Evolutionary conservation across 176 grass and related monocot genomes (phyloP).

Genomic region (Cymbopogon citratus): DNA sequence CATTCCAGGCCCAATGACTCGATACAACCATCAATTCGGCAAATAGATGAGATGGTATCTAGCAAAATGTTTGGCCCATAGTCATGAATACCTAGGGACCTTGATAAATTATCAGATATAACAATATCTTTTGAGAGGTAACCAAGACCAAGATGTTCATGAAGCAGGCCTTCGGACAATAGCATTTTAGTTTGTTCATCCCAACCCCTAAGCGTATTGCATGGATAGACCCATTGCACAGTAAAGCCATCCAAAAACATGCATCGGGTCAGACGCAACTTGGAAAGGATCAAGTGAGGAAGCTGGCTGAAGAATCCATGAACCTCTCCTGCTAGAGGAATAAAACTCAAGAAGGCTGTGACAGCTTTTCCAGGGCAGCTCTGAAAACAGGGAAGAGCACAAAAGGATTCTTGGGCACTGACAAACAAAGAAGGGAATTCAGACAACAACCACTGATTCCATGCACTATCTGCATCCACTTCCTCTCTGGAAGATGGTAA

Average conservation of each 20-base stretch:
- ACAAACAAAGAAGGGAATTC: constrained; percentile 86
- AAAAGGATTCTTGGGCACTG: constrained; percentile 66
- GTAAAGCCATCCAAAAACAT: constrained; percentile 77
- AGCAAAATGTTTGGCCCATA: constrained; percentile 75
- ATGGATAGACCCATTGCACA: constrained; percentile 65
- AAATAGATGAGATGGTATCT: constrained; percentile 71
- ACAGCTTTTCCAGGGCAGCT: constrained; percentile 73
- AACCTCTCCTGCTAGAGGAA: constrained; percentile 91
- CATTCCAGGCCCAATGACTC: constrained; percentile 76
- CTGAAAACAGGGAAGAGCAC: constrained; percentile 70
- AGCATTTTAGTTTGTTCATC: constrained; percentile 58
- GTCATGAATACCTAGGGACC: constrained; percentile 67
- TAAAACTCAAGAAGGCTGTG: constrained; percentile 85
- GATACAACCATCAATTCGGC: constrained; percentile 46
- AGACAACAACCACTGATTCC: constrained; percentile 96
- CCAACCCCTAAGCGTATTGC: constrained; percentile 77
- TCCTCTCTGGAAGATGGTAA: constrained; percentile 97
- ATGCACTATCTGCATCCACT: constrained; percentile 93
- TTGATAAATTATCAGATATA: constrained; percentile 78
- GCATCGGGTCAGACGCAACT: constrained; percentile 67
- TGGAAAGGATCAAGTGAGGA: constrained; percentile 83
- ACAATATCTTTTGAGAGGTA: constrained; percentile 76
- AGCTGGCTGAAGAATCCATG: constrained; percentile 89
- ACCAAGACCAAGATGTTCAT: constrained; percentile 75
- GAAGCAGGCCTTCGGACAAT: constrained; percentile 70